phyloP scores from a whole-genome alignment of 768 basidiomycete genomes.

The Favolaschia claudopus region DNA sequence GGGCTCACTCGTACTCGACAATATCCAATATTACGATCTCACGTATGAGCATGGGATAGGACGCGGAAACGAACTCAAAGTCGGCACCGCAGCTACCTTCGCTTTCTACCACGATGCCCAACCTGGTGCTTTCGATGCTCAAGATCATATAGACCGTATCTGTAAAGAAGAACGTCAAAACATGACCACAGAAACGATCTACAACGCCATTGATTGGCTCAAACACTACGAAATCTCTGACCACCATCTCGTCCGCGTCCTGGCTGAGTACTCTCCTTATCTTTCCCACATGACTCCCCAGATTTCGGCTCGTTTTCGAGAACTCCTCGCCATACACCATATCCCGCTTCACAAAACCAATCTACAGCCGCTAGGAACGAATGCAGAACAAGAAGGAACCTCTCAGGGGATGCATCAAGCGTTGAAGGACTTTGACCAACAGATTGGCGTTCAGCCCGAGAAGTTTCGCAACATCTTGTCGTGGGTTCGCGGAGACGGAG shows the following conservation, averaged over 20 bases:
- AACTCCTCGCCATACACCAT: background rate
- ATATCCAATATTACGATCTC: background rate
- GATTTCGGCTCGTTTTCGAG: background rate
- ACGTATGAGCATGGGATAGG: background rate
- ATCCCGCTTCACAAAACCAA: background rate
- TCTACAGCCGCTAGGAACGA: background rate
- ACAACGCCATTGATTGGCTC: background rate
- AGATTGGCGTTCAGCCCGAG: background rate
- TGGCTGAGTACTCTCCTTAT: background rate
- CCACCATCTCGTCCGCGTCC: background rate
- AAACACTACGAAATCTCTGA: background rate
- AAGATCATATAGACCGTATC: background rate
- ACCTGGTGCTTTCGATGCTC: background rate
- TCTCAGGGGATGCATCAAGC: background rate
- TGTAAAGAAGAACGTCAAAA: background rate
- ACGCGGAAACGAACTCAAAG: no score
- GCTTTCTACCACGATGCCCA: background rate
- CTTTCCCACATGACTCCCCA: background rate
- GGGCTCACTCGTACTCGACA: no score
- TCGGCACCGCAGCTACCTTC: background rate
- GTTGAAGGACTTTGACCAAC: background rate
- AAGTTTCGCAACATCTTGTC: background rate
- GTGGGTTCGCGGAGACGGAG: slow-evolving; percentile 5
- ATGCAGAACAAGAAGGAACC: background rate
- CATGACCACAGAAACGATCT: background rate